A percentile compares a stretch with the other conserved stretches of the same genome.
These are phyloP conservation scores for Megacollybia marginata DNA, from an alignment of 768 basidiomycete species.

Conservation along the genomic window DNA sequence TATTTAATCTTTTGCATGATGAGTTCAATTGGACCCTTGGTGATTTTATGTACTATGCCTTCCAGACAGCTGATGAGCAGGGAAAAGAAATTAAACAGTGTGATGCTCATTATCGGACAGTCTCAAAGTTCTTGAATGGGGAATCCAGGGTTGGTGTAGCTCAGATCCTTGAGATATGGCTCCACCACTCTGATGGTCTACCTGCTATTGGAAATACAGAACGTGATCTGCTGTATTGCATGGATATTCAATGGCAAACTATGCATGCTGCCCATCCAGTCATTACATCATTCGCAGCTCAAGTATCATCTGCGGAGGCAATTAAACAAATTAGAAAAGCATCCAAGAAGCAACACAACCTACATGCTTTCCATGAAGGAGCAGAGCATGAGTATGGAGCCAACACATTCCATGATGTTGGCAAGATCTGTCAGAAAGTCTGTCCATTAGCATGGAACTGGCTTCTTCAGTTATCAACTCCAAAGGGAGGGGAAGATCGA, in stretches of 20 bases:
- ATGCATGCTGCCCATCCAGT: conserved; percentile 6
- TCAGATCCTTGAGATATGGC: too few species aligned
- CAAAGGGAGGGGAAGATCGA: background rate
- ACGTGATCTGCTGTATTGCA: conserved; percentile 4
- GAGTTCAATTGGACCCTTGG: background rate
- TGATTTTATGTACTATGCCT: background rate
- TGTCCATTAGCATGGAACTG: conserved; percentile 3
- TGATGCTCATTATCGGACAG: background rate
- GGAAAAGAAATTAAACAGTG: background rate
- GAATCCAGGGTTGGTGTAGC: background rate
- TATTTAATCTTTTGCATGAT: background rate
- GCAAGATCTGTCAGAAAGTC: background rate
- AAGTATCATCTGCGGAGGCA: conserved; percentile 1
- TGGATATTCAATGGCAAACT: background rate
- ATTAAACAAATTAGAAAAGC: background rate
- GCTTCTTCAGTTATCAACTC: background rate
- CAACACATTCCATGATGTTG: background rate
- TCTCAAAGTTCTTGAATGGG: background rate
- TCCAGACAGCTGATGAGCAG: background rate
- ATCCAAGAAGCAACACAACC: background rate
- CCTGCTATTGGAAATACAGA: background rate
- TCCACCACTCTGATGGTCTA: too few species aligned
- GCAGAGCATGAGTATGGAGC: background rate
- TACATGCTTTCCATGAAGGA: background rate
- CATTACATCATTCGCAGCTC: conserved; percentile 7